Base-by-base conservation (phyloP, 1,284 basidiomycete genomes). In the Sporisorium scitamineum region DNA sequence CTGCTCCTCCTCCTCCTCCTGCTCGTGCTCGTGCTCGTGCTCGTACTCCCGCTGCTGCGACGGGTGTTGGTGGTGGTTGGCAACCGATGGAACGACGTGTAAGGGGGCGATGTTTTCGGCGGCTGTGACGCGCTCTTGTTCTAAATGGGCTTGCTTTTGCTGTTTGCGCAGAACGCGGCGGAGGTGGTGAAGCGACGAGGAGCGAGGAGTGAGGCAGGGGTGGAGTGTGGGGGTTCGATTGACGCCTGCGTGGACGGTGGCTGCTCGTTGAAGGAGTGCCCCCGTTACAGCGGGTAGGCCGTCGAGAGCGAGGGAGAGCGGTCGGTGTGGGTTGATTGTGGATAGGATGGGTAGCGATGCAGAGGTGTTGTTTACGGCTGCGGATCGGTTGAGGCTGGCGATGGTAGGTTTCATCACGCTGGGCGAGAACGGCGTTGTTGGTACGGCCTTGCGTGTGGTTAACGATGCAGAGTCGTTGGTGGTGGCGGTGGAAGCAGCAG, bases 321-420 rank as follows among this genome's bases (percentile, higher is more conserved):
- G 48, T 31, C 48, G 27, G 8, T 14, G 9, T 7, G 31, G 48
- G 3, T 22, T 37, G 37, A 63, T 55, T 2, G 56, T 53, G 14
- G 67, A 60, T 0, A 66, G 69, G 47, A 62, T 61, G 18, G 69
- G 69, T 1, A 65, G 50, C 18, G 68, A 70, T 0, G 68, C 54
- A 8, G 61, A 57, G 16, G 48, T 54, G 26, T 29, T 57, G 54
- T 34, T 48, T 6, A 31, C 24, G 5, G 53, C 34, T 5, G 44
- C 39, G 7, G 65, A 26, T 6, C 71, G 26, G 27, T 34, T 52
- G 3, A 74, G 55, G 31, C 66, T 70, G 6, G 71, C 66, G 14
- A 74, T 68, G 5, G 71, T 74, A 1, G 66, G 66, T 2, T 63
- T 55, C 57, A 61, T 74, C 16, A 74, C 71, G 45, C 71, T 74